phyloP scores from a whole-genome alignment of 192 early-diverging fungal species.

The Rhizoclosmatium globosum region DNA sequence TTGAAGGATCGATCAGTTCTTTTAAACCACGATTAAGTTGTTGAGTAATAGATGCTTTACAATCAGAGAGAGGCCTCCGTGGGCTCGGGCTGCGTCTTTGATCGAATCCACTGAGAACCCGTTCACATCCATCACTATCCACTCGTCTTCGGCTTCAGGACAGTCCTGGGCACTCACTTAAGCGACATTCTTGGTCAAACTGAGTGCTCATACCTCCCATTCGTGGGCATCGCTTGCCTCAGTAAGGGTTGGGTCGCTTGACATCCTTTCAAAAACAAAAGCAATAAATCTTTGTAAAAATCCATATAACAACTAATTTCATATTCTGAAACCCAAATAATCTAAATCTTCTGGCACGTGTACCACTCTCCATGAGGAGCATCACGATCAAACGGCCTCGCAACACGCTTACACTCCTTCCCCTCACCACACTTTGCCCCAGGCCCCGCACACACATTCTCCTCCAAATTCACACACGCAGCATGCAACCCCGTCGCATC shows the following conservation, averaged over 20 bases:
- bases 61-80: conserved; percentile 34
- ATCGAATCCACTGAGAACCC: conserved; percentile 8
- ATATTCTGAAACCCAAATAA: too few species aligned
- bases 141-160: conserved; percentile 16
- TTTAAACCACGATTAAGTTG: background rate
- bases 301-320: background rate
- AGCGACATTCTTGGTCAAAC: background rate
- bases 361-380: too few species aligned
- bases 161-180: conserved; percentile 14
- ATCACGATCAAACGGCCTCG: too few species aligned
- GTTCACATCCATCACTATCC: conserved; percentile 26
- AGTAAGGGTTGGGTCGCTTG: background rate
- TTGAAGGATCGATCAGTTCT: background rate
- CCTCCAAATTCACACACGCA: too few species aligned
- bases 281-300: background rate
- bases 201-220: background rate
- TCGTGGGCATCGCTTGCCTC: background rate
- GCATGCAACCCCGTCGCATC: too few species aligned
- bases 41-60: background rate
- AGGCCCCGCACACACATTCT: too few species aligned
- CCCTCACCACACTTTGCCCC: too few species aligned
- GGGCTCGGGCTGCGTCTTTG: background rate
- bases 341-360: too few species aligned
- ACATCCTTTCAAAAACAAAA: background rate
- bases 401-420: too few species aligned